Conservation (phyloP, 805 yeast species). For the Metschnikowia reukaufii region DNA sequence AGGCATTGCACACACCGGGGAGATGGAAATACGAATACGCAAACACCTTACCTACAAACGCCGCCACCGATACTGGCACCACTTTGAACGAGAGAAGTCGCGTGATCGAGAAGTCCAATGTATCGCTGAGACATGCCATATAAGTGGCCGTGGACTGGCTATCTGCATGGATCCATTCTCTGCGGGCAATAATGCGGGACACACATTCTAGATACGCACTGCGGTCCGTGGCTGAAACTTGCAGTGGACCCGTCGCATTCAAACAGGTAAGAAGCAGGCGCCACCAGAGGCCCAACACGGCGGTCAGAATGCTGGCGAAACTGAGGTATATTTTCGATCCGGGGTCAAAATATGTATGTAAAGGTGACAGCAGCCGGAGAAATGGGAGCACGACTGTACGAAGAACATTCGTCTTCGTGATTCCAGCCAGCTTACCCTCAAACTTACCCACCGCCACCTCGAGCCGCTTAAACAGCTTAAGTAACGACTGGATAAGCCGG, state of each 20-base stretch:
- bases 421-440: slow-evolving; percentile 22
- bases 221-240: slow-evolving; percentile 47
- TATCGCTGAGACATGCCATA: slow-evolving; percentile 43
- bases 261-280: slow-evolving; percentile 34
- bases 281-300: slow-evolving; percentile 54
- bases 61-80: slow-evolving; percentile 55
- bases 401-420: slow-evolving; percentile 38
- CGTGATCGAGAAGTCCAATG: slow-evolving; percentile 52
- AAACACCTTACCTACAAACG: slow-evolving; percentile 69
- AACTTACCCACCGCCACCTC: slow-evolving; percentile 48
- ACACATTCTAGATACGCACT: slow-evolving; percentile 56
- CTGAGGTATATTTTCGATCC: slow-evolving; percentile 30
- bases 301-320: slow-evolving; percentile 31
- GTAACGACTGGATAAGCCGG: slow-evolving; percentile 13
- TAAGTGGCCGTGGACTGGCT: slow-evolving; percentile 27
- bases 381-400: slow-evolving; percentile 43
- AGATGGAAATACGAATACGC: slow-evolving; percentile 61
- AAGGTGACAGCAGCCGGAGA: slow-evolving; percentile 21
- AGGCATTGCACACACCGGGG: slow-evolving; percentile 55
- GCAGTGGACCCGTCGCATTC: slow-evolving; percentile 17
- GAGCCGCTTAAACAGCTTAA: slow-evolving; percentile 32
- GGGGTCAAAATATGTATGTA: slow-evolving; percentile 23
- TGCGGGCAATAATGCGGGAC: slow-evolving; percentile 47
- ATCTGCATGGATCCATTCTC: slow-evolving; percentile 44
- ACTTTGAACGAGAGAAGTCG: slow-evolving; percentile 48